Evolutionary conservation across 371 early-diverging fungal genomes (phyloP).

Genomic region (Mucor circinelloides): DNA sequence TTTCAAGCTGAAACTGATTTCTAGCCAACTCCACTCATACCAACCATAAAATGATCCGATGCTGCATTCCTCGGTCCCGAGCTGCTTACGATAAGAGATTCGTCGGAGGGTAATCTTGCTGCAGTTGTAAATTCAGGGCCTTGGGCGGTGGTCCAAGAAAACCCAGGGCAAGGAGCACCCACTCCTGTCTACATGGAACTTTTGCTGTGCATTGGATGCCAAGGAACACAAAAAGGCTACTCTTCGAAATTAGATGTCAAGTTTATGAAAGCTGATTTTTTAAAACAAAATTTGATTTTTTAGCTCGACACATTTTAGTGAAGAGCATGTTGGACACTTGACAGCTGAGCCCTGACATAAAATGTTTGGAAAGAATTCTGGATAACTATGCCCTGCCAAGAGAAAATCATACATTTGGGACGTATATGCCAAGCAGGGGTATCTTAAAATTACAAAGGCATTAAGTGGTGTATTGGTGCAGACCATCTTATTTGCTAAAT

Average conservation of each 20-base stretch:
- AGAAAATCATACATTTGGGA: neutral
- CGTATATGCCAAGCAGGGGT: neutral
- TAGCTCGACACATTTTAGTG: neutral
- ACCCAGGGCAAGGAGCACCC: neutral
- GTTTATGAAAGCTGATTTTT: too few species aligned
- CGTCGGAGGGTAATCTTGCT: neutral
- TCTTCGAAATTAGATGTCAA: neutral
- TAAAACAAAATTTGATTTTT: too few species aligned
- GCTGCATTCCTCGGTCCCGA: neutral
- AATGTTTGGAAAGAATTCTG: neutral
- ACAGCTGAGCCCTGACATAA: neutral
- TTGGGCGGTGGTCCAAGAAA: too few species aligned
- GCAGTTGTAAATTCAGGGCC: neutral
- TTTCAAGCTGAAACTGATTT: neutral
- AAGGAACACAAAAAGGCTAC: neutral
- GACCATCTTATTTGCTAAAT: too few species aligned
- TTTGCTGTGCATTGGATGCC: neutral
- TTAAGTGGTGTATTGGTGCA: neutral
- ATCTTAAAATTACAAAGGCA: neutral
- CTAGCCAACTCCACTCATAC: neutral
- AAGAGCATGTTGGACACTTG: neutral
- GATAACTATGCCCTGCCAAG: neutral
- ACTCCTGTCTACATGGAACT: neutral
- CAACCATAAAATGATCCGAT: neutral
- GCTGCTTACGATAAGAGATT: neutral